Evolutionary conservation across 129 eudicot species (phyloP).

Genomic region (Chrysanthemum makinoi): DNA sequence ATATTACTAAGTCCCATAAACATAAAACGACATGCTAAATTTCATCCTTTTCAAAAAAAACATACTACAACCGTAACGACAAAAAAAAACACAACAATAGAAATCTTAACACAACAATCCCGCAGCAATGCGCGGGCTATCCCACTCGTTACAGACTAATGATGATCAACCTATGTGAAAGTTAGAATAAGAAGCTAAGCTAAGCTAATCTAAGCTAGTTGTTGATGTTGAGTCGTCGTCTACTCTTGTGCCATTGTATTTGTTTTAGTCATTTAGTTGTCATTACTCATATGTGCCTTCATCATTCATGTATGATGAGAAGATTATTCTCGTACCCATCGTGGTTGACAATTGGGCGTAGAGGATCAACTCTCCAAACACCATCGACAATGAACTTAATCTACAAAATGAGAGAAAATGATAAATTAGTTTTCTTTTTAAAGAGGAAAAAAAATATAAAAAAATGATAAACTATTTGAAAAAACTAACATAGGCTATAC

Average conservation of each 20-base stretch:
- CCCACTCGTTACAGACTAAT: neutral
- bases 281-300: neutral
- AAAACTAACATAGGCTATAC: too few species aligned
- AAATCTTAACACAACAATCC: too few species aligned
- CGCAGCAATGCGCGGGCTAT: too few species aligned
- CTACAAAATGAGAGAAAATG: constrained; percentile 35
- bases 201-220: constrained; percentile 12
- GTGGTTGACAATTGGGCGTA: constrained; percentile 58
- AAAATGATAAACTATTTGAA: too few species aligned
- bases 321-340: constrained; percentile 63
- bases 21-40: too few species aligned
- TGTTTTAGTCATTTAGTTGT: constrained; percentile 4
- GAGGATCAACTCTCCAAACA: constrained; percentile 66
- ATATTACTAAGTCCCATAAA: too few species aligned
- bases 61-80: too few species aligned
- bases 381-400: constrained; percentile 86
- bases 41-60: too few species aligned
- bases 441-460: too few species aligned
- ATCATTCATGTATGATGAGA: constrained; percentile 39
- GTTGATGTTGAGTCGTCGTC: neutral
- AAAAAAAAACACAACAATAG: too few species aligned
- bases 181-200: constrained; percentile 13
- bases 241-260: neutral
- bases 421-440: too few species aligned
- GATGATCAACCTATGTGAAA: constrained; percentile 2